phyloP scores from a whole-genome alignment of 2,329 filamentous ascomycete genomes.

The Ambrosiella beaveri region DNA sequence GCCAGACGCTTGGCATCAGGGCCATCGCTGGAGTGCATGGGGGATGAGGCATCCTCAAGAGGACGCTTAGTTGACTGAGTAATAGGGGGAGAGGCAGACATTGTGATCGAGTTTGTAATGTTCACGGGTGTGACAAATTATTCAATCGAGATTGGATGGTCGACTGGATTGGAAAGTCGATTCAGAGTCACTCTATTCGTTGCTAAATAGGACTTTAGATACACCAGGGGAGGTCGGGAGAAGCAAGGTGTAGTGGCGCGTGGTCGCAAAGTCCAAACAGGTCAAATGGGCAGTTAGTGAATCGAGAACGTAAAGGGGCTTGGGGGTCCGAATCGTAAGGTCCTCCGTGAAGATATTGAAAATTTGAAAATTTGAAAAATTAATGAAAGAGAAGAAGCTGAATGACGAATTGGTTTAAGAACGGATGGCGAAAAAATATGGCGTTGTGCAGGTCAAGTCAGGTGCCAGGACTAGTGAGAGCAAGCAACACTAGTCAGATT shows the following conservation, averaged over 20 bases:
- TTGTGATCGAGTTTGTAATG: slow-evolving; percentile 20
- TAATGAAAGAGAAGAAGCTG: not conserved
- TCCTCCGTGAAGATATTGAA: not conserved
- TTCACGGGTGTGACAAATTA: not conserved
- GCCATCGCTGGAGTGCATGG: slow-evolving; percentile 77
- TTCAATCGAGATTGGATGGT: not conserved
- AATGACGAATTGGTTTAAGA: too few relatives aligned
- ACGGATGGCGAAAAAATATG: not conserved
- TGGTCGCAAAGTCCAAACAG: slow-evolving; percentile 2
- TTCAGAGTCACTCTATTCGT: not conserved
- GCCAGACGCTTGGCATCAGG: slow-evolving; percentile 94
- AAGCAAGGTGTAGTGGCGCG: slow-evolving; percentile 12
- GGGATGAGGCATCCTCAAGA: slow-evolving; percentile 94
- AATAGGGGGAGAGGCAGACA: slow-evolving; percentile 55
- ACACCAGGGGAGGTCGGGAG: slow-evolving; percentile 8
- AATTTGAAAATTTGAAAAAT: not conserved
- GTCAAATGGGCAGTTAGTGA: slow-evolving; percentile 9
- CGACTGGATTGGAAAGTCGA: not conserved
- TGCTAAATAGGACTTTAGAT: slow-evolving; percentile 10
- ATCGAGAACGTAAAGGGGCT: not conserved
- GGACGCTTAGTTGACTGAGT: slow-evolving; percentile 75
- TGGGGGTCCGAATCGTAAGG: not conserved
- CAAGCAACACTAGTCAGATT: not conserved
- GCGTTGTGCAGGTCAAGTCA: not conserved
- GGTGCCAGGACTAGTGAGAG: not conserved